Percentiles rank a stretch among this genome's conserved stretches.
Evolutionary conservation across 1,139 yeast species (phyloP).

Genomic region (Scheffersomyces parashehatae): DNA sequence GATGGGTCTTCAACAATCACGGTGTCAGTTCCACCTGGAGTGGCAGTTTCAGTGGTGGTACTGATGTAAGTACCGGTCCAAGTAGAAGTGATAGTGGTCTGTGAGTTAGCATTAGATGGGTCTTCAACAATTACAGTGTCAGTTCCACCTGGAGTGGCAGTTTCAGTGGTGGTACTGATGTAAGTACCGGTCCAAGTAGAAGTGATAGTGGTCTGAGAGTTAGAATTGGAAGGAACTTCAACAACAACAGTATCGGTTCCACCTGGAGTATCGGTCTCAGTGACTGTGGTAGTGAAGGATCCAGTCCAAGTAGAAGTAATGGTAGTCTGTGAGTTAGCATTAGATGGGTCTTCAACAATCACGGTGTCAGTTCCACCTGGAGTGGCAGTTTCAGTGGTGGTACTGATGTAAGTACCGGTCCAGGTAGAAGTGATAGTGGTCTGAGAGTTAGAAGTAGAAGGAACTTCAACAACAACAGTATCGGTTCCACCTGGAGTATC

Average conservation of each 20-base stretch:
- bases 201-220: slow-evolving; percentile 8
- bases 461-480: slow-evolving; percentile 10
- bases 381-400: slow-evolving; percentile 5
- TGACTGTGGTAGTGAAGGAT: slow-evolving; percentile 4
- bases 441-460: slow-evolving; percentile 4
- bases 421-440: slow-evolving; percentile 9
- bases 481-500: slow-evolving; percentile 8
- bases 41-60: slow-evolving; percentile 4
- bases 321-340: slow-evolving; percentile 5
- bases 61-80: slow-evolving; percentile 8
- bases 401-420: slow-evolving; percentile 6
- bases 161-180: too few species aligned
- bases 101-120: slow-evolving; percentile 8
- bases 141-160: slow-evolving; percentile 8
- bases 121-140: slow-evolving; percentile 8
- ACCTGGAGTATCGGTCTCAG: slow-evolving; percentile 4
- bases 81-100: slow-evolving; percentile 6
- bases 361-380: slow-evolving; percentile 11
- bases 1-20: slow-evolving; percentile 13
- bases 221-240: slow-evolving; percentile 7
- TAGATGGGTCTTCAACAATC: slow-evolving; percentile 12
- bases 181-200: slow-evolving; percentile 10
- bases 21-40: slow-evolving; percentile 10
- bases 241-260: slow-evolving; percentile 5
- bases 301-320: slow-evolving; percentile 13